Evolutionary conservation across 345 rosid species (phyloP), one percentile per base, ranked within the genome.

Genomic region (Durio zibethinus): DNA sequence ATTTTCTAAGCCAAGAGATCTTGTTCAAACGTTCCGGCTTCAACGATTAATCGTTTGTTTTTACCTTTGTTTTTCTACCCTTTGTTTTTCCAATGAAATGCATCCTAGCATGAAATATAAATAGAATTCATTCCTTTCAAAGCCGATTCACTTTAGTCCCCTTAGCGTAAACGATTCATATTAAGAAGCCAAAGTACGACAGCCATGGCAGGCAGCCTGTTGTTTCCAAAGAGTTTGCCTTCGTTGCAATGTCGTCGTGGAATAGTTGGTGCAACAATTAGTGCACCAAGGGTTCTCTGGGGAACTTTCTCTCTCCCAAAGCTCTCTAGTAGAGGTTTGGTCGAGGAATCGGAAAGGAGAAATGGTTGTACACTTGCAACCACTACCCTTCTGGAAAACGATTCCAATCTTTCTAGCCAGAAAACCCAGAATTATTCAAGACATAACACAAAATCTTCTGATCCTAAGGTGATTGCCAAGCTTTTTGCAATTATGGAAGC

Each of bases 401-500:
- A 12, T 25, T 54, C 59, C 56, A 70, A n/a, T n/a, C n/a, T 25
- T 23, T 54, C 76, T 35, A 0, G 63, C 36, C 56, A 10, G 5
- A 47, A 60, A 50, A 7, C 7, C 5, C 61, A 33, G 23, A 2
- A 11, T 59, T 23, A 2, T 11, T 29, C 75, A 40, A 52, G 73
- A 43, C 74, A 10, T 20, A 29, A 47, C 25, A 62, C 4, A 2
- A 33, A 40, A 43, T 57, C 31, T 66, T 20, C 78, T 25, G 81
- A 79, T 65, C 75, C 84, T n/a, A 20, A 27, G 12, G 84, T 78
- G 59, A 66, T 68, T 62, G 77, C 88, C 14, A 75, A 84, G 84
- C 85, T 86, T 29, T 82, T 80, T 50, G 72, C 72, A 14, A 53
- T 87, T 52, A 63, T 89, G 83, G 91, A 87, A 33, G 86, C 86